Percentiles rank a stretch among this genome's conserved stretches.
Conservation (phyloP, 1,139 yeast species). For the Pichia sp. region DNA sequence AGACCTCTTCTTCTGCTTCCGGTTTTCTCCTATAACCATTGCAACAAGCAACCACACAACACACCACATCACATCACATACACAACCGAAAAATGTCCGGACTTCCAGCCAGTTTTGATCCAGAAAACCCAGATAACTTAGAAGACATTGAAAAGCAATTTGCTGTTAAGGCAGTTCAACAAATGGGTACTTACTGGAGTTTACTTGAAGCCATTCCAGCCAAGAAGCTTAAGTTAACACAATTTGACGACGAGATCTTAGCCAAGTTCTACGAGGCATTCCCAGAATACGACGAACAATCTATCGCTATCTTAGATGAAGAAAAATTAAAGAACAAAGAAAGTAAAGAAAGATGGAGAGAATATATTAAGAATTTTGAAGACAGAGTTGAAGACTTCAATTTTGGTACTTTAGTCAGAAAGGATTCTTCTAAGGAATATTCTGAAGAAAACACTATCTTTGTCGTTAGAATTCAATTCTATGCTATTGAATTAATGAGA, state of each 20-base stretch:
- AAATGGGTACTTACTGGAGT: slow-evolving; percentile 93
- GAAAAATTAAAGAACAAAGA: slow-evolving; percentile 74
- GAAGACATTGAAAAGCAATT: slow-evolving; percentile 89
- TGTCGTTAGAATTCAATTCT: slow-evolving; percentile 90
- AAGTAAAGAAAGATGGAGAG: slow-evolving; percentile 93
- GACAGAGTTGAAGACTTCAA: slow-evolving; percentile 81
- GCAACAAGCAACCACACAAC: not conserved
- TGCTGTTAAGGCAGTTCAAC: slow-evolving; percentile 96
- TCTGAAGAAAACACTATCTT: slow-evolving; percentile 83
- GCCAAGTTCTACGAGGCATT: slow-evolving; percentile 66
- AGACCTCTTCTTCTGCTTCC: too few species aligned
- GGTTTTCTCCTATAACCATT: not conserved
- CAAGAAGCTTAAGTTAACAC: slow-evolving; percentile 72
- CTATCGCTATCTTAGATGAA: slow-evolving; percentile 61
- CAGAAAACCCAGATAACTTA: slow-evolving; percentile 58
- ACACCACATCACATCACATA: not conserved
- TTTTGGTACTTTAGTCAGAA: slow-evolving; percentile 90
- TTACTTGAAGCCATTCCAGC: slow-evolving; percentile 75
- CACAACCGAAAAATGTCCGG: slow-evolving; percentile 18
- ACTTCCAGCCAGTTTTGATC: slow-evolving; percentile 34
- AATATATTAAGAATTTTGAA: slow-evolving; percentile 79
- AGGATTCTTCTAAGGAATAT: slow-evolving; percentile 69
- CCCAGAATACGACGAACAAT: slow-evolving; percentile 76
- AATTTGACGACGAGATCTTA: slow-evolving; percentile 80
- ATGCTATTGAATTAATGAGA: slow-evolving; percentile 93